These are phyloP conservation scores for Eucalyptus marginata DNA, from an alignment of 345 rosid species.

Conservation along the genomic window DNA sequence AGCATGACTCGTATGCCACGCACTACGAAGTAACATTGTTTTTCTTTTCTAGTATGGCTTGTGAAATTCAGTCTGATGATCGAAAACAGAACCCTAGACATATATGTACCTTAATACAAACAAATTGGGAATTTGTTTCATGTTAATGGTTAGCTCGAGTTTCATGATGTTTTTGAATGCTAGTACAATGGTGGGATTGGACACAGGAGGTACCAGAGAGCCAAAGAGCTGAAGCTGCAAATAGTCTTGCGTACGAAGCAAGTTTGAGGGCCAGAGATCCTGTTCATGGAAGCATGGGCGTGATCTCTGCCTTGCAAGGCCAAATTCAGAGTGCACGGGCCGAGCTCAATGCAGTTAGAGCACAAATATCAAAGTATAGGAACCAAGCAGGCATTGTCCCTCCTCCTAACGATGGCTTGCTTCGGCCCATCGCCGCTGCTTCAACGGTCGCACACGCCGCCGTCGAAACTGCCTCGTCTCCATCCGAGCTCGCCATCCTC, in stretches of 20 bases:
- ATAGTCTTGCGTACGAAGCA: constrained; percentile 82
- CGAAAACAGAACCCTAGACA: neutral
- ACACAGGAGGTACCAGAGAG: constrained; percentile 63
- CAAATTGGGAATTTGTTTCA: neutral
- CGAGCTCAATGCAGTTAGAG: constrained; percentile 54
- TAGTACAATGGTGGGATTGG: neutral
- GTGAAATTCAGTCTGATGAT: neutral
- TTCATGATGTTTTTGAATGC: neutral
- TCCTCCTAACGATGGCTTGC: constrained; percentile 27
- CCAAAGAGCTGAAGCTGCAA: constrained; percentile 72
- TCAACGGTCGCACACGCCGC: constrained; percentile 18
- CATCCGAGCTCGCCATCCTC: neutral
- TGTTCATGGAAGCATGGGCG: constrained; percentile 91
- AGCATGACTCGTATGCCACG: neutral
- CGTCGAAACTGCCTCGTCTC: constrained; percentile 1
- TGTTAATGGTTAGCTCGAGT: neutral
- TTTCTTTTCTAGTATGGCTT: neutral
- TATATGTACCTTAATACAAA: neutral
- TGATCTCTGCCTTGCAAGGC: constrained; percentile 67
- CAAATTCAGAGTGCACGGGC: constrained; percentile 60
- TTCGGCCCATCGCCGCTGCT: constrained; percentile 10
- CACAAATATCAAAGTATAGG: constrained; percentile 62
- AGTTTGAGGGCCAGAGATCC: constrained; percentile 82
- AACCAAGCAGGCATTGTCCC: constrained; percentile 36
- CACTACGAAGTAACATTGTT: neutral